phyloP scores from a whole-genome alignment of 768 basidiomycete genomes.

The Mycena floridula region DNA sequence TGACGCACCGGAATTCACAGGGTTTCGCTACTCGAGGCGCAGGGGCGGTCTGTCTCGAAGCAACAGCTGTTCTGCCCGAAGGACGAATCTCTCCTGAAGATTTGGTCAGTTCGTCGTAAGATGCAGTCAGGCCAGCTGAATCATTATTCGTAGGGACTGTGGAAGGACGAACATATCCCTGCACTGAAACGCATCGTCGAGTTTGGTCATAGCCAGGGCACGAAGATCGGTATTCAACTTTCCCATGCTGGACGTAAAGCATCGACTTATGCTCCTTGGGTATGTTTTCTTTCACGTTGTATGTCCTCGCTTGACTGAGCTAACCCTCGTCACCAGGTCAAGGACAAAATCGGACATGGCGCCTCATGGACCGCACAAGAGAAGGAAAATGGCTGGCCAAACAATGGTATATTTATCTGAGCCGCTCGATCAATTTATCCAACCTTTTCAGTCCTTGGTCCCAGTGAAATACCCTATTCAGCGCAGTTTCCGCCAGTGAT shows the following conservation, averaged over 20 bases:
- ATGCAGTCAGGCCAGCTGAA: background rate
- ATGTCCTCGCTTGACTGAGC: too few species aligned
- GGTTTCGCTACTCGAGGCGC: constrained; percentile 67
- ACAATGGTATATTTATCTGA: constrained; percentile 36
- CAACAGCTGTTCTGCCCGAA: constrained; percentile 67
- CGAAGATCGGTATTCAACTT: constrained; percentile 73
- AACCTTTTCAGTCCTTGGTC: constrained; percentile 46
- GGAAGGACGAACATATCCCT: constrained; percentile 71
- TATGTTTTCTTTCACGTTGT: too few species aligned
- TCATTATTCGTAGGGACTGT: constrained; percentile 43
- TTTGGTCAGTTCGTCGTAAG: constrained; percentile 32
- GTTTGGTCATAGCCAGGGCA: constrained; percentile 65
- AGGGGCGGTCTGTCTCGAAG: constrained; percentile 68
- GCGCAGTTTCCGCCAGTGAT: constrained; percentile 50
- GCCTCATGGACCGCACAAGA: constrained; percentile 29
- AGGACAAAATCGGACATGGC: constrained; percentile 25
- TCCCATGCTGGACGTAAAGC: constrained; percentile 73
- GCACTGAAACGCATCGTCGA: constrained; percentile 66
- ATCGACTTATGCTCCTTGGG: constrained; percentile 66
- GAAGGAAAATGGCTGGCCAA: constrained; percentile 67
- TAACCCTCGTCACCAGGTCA: too few species aligned
- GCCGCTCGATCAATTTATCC: background rate
- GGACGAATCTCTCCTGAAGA: constrained; percentile 77
- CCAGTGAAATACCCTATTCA: constrained; percentile 52
- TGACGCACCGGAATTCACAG: constrained; percentile 18